Evolutionary conservation across 2,329 filamentous ascomycete genomes (phyloP).

Genomic region (Nemania diffusa): DNA sequence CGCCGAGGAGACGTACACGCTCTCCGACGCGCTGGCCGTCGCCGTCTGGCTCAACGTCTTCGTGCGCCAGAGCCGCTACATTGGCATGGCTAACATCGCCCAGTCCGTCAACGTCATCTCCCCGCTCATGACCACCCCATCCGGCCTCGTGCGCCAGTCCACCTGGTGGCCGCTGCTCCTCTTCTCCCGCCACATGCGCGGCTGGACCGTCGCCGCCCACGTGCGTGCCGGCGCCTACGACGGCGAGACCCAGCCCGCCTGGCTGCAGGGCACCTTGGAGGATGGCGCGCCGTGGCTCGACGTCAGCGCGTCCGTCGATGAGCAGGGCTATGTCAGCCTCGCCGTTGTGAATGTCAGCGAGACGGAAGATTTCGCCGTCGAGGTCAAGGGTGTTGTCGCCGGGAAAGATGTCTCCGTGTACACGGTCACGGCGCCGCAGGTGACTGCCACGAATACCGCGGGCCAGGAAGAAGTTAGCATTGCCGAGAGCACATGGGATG

Average conservation of each 20-base stretch:
- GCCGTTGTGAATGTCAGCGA: conserved; percentile 79
- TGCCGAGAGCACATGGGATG: conserved; percentile 71
- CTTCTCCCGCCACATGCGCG: conserved; percentile 78
- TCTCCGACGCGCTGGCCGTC: conserved; percentile 81
- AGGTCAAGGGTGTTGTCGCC: conserved; percentile 64
- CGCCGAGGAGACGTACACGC: conserved; percentile 78
- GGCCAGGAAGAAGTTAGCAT: conserved; percentile 71
- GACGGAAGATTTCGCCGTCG: conserved; percentile 66
- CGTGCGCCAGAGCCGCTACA: conserved; percentile 65
- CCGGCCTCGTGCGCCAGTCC: conserved; percentile 74
- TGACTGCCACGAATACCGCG: conserved; percentile 70
- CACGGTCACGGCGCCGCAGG: conserved; percentile 67
- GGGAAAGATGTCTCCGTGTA: conserved; percentile 67
- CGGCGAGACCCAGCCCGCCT: conserved; percentile 72
- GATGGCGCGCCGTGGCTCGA: conserved; percentile 74
- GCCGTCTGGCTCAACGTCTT: conserved; percentile 81
- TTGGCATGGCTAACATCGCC: conserved; percentile 83
- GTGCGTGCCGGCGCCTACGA: conserved; percentile 71
- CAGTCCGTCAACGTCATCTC: conserved; percentile 83
- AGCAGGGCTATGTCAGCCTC: conserved; percentile 69
- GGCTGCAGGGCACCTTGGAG: conserved; percentile 69
- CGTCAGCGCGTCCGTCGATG: conserved; percentile 69
- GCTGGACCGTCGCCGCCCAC: conserved; percentile 73
- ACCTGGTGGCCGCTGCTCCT: conserved; percentile 80
- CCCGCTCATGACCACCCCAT: conserved; percentile 75